Base-by-base conservation (phyloP, 2,329 filamentous ascomycete species). In the Leptographium procerum region DNA sequence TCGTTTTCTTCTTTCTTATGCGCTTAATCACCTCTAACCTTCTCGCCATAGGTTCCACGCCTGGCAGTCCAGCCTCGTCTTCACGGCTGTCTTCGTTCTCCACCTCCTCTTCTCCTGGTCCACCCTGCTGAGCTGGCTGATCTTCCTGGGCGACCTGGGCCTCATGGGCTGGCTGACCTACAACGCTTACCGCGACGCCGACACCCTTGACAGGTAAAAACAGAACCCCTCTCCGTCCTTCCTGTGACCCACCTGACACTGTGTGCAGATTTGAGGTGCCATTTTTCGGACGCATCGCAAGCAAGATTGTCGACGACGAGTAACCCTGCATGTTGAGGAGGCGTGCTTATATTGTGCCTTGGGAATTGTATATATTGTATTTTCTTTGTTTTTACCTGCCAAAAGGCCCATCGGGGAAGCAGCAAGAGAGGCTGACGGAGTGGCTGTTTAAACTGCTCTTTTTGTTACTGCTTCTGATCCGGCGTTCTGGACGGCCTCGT, bases 71-170 rank as follows among this genome's bases (percentile, higher is more conserved):
- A 86, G 87, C 63, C 77, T 96, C 66, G 72, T 95, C 3, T 96
- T 96, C 70, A 87, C 88, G 0, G 81, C 81, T 54, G 68, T 84
- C 59, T 82, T 91, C 71, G 72, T 95, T 56, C 65, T 96, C 28
- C 92, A 97, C 69, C 79, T 97, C 43, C 74, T 97, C 48, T 86
- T 97, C 71, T 86, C 85, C 14, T 96, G 90, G 88, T 92, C 89
- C 28, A 79, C 77, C 1, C 84, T 95, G 58, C 75, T 97, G 2
- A 91, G 87, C 61, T 96, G 90, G 88, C 69, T 92, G 24, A 74
- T 99, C 56, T 85, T 96, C 62, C 71, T 89, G 11, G 79, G 79
- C 26, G 92, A 99, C 69, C 61, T 96, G 24, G 80, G 71, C 1
- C 72, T 95, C 58, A 94, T 96, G 63, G 87, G 73, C 0, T 91